Conservation (phyloP, 345 rosid genomes). For the Ailanthus altissimus region DNA sequence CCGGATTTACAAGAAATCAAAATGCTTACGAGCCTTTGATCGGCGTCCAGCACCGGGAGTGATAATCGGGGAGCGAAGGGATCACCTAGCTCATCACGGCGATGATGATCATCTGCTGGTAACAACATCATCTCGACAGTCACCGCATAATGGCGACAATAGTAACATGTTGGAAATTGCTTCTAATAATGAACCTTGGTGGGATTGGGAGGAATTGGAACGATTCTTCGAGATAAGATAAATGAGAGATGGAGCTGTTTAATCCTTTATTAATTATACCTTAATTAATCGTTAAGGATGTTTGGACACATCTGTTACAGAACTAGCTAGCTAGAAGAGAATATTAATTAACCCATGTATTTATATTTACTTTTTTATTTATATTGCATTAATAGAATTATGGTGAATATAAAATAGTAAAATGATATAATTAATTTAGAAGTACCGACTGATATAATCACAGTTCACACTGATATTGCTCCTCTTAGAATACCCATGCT, state of each 20-base stretch:
- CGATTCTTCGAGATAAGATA: background rate
- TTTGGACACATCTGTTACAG: background rate
- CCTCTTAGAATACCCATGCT: too few relatives aligned
- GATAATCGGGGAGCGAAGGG: background rate
- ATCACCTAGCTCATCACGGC: background rate
- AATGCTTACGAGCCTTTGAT: conserved; percentile 41
- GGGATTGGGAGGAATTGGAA: conserved; percentile 29
- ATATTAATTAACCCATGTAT: too few relatives aligned
- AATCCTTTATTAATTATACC: background rate
- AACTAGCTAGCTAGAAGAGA: background rate
- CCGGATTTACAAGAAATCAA: conserved; percentile 44
- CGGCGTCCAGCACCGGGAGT: conserved; percentile 38
- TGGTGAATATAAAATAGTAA: too few relatives aligned
- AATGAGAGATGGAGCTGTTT: background rate
- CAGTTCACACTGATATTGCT: too few relatives aligned
- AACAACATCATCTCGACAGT: background rate
- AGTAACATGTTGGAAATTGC: conserved; percentile 14
- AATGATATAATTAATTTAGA: too few relatives aligned
- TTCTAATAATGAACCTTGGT: conserved; percentile 7
- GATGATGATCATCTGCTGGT: background rate
- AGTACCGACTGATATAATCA: too few relatives aligned
- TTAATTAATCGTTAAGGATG: background rate
- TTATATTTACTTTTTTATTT: too few relatives aligned
- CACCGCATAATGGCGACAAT: conserved; percentile 13
- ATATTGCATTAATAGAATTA: too few relatives aligned